Percentiles rank a stretch among this genome's conserved stretches.
Evolutionary conservation across 805 yeast genomes (phyloP).

Genomic region (Candida montana): DNA sequence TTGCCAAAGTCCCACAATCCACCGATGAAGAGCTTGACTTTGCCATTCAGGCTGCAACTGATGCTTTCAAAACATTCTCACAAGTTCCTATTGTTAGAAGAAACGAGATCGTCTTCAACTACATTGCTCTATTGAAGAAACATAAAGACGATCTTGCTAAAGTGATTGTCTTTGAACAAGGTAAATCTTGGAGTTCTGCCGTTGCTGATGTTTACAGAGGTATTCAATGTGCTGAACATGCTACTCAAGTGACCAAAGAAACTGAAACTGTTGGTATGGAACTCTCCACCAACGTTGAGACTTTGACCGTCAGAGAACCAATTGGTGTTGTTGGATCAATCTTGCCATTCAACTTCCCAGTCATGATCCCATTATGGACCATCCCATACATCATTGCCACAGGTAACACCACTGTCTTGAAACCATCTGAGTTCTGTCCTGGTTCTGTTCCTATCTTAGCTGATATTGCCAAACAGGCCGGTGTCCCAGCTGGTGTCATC

Average conservation of each 20-base stretch:
- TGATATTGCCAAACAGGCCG: constrained; percentile 66
- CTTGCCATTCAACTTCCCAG: constrained; percentile 80
- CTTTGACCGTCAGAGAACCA: constrained; percentile 65
- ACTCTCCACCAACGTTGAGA: constrained; percentile 69
- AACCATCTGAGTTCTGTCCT: constrained; percentile 74
- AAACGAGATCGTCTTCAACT: constrained; percentile 64
- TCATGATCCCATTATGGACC: constrained; percentile 66
- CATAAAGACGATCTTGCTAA: constrained; percentile 67
- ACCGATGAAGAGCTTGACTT: constrained; percentile 59
- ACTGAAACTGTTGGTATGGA: constrained; percentile 59
- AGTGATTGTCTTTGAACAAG: constrained; percentile 63
- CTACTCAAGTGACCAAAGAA: constrained; percentile 61
- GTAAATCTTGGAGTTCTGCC: constrained; percentile 72
- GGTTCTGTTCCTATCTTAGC: constrained; percentile 74
- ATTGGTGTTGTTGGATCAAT: constrained; percentile 74
- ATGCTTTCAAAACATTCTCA: constrained; percentile 57
- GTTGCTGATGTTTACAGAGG: constrained; percentile 73
- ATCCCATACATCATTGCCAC: constrained; percentile 57
- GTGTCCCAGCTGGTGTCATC: constrained; percentile 69
- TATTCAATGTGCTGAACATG: constrained; percentile 75
- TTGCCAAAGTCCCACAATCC: constrained; percentile 66
- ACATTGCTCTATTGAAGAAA: constrained; percentile 56
- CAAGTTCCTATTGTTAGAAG: constrained; percentile 41
- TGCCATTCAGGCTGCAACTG: constrained; percentile 60
- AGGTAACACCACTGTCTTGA: constrained; percentile 69